phyloP scores from a whole-genome alignment of 176 grass and related monocot genomes.

The Carex myosuroides region DNA sequence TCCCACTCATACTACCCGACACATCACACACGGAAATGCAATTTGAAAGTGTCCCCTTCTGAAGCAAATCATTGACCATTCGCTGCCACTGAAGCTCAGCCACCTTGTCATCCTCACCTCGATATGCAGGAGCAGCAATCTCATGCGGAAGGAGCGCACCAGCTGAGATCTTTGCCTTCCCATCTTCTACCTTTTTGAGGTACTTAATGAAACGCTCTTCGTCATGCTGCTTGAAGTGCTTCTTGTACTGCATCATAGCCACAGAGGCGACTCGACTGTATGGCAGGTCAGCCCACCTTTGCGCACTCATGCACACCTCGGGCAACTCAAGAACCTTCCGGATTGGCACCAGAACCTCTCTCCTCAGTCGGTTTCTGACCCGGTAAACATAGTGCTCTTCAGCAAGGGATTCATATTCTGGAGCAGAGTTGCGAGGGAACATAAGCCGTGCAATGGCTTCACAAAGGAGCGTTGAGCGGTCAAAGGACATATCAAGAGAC shows the following conservation, averaged over 20 bases:
- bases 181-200: slow-evolving; percentile 24
- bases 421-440: slow-evolving; percentile 35
- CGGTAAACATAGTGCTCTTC: slow-evolving; percentile 47
- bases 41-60: slow-evolving; percentile 31
- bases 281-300: slow-evolving; percentile 28
- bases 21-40: slow-evolving; percentile 74
- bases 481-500: slow-evolving; percentile 35
- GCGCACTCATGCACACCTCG: slow-evolving; percentile 51
- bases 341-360: slow-evolving; percentile 40
- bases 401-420: slow-evolving; percentile 23
- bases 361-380: slow-evolving; percentile 33
- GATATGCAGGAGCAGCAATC: slow-evolving; percentile 8
- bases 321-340: slow-evolving; percentile 40
- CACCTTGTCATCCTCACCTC: slow-evolving; percentile 29
- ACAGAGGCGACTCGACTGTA: slow-evolving; percentile 50
- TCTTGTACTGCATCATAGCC: slow-evolving; percentile 44
- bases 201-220: slow-evolving; percentile 18
- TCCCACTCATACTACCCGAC: slow-evolving; percentile 26
- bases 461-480: slow-evolving; percentile 44
- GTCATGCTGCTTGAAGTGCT: slow-evolving; percentile 49
- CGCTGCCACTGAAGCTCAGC: slow-evolving; percentile 46
- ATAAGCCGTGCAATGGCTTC: slow-evolving; percentile 49
- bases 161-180: slow-evolving; percentile 34
- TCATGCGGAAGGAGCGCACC: slow-evolving; percentile 47
- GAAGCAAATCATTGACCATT: slow-evolving; percentile 28